phyloP scores from a whole-genome alignment of 768 basidiomycete genomes.

The Russula vinacea region DNA sequence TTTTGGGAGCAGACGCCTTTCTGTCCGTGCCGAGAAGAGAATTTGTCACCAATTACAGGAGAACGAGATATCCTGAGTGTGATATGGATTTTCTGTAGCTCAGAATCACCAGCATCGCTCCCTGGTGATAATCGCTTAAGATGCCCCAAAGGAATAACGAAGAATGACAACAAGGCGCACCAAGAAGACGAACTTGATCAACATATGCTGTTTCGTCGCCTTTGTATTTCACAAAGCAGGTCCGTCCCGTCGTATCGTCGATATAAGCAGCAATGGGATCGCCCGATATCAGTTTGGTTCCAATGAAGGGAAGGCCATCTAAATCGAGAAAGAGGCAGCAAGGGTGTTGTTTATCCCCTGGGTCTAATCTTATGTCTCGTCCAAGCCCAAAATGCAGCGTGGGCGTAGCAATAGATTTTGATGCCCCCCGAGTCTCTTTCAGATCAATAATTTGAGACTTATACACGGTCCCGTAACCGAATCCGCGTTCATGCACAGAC shows the following conservation, averaged over 20 bases:
- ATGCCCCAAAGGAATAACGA: constrained; percentile 3
- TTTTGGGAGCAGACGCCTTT: constrained; percentile 99
- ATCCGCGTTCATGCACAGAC: constrained; percentile 96
- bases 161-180: constrained; percentile 41
- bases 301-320: constrained; percentile 85
- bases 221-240: constrained; percentile 90
- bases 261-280: constrained; percentile 83
- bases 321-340: constrained; percentile 57
- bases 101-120: constrained; percentile 80
- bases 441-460: constrained; percentile 92
- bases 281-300: constrained; percentile 64
- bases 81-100: constrained; percentile 89
- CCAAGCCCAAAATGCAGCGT: constrained; percentile 90
- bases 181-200: constrained; percentile 87
- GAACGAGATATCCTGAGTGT: constrained; percentile 90
- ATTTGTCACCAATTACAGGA: constrained; percentile 98
- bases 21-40: constrained; percentile 97
- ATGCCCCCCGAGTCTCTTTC: constrained; percentile 69
- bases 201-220: constrained; percentile 90
- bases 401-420: constrained; percentile 52
- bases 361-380: constrained; percentile 58
- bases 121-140: constrained; percentile 44
- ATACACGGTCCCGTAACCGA: constrained; percentile 94
- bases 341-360: constrained; percentile 46
- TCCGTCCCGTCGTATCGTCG: constrained; percentile 79